Evolutionary conservation across 306 rosid genomes (phyloP).

Genomic region (Castanospermum australe): DNA sequence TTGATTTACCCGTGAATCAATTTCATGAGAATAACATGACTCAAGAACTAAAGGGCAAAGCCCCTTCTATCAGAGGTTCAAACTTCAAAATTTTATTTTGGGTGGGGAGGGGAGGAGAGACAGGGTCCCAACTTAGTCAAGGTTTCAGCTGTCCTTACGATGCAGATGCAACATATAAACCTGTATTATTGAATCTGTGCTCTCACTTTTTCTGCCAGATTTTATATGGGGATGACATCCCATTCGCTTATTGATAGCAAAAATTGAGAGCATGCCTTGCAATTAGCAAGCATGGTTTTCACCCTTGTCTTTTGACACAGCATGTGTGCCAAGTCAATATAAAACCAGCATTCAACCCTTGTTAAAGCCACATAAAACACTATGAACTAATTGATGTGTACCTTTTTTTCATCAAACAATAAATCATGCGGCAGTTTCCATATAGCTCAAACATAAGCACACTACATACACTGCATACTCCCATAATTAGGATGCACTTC

Average conservation of each 20-base stretch:
- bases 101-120: background rate
- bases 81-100: background rate
- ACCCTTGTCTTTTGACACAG: background rate
- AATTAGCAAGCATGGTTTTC: background rate
- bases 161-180: background rate
- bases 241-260: background rate
- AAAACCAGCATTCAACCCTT: background rate
- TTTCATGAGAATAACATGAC: background rate
- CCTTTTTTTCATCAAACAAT: background rate
- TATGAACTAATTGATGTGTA: background rate
- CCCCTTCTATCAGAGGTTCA: background rate
- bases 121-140: background rate
- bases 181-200: background rate
- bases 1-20: background rate
- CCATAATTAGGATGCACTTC: background rate
- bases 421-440: constrained; percentile 2
- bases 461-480: background rate
- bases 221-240: background rate
- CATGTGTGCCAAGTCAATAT: background rate
- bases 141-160: background rate
- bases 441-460: background rate
- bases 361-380: background rate
- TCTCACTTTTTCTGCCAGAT: background rate
- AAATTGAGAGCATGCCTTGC: background rate
- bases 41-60: background rate